phyloP scores from a whole-genome alignment of 768 basidiomycete species.

The Boletus speciosus region DNA sequence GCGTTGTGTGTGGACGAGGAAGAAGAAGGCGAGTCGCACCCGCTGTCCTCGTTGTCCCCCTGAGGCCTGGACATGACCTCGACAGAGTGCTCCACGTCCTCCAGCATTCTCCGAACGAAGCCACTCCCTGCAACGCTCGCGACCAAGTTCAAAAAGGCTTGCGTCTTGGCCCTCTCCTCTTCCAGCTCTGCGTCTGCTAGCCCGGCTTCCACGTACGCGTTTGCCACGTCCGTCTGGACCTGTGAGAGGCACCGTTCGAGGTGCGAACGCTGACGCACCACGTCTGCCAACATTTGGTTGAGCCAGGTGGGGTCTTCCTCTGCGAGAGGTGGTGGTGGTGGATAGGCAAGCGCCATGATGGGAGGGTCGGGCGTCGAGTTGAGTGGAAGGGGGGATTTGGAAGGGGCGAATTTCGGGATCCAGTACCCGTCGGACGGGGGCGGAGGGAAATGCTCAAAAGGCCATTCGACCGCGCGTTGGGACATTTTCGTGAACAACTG shows the following conservation, averaged over 20 bases:
- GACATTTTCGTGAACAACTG: too few species aligned
- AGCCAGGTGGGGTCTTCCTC: constrained; percentile 29
- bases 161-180: constrained; percentile 22
- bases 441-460: constrained; percentile 26
- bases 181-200: constrained; percentile 27
- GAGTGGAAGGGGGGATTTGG: constrained; percentile 13
- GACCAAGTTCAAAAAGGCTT: constrained; percentile 23
- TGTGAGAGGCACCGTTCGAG: constrained; percentile 16
- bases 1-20: background rate
- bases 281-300: constrained; percentile 23
- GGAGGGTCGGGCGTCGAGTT: constrained; percentile 20
- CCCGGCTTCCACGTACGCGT: constrained; percentile 26
- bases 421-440: constrained; percentile 27
- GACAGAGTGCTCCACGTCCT: constrained; percentile 14
- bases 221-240: constrained; percentile 14
- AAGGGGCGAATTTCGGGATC: constrained; percentile 21
- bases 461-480: constrained; percentile 14
- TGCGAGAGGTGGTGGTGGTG: constrained; percentile 25
- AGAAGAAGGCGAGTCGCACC: background rate
- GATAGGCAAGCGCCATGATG: constrained; percentile 27
- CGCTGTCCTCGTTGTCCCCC: background rate
- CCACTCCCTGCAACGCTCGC: constrained; percentile 24
- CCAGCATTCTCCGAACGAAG: constrained; percentile 27
- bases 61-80: constrained; percentile 11
- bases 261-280: constrained; percentile 25